Evolutionary conservation across 805 yeast species (phyloP).

Genomic region (Candida chilensis): DNA sequence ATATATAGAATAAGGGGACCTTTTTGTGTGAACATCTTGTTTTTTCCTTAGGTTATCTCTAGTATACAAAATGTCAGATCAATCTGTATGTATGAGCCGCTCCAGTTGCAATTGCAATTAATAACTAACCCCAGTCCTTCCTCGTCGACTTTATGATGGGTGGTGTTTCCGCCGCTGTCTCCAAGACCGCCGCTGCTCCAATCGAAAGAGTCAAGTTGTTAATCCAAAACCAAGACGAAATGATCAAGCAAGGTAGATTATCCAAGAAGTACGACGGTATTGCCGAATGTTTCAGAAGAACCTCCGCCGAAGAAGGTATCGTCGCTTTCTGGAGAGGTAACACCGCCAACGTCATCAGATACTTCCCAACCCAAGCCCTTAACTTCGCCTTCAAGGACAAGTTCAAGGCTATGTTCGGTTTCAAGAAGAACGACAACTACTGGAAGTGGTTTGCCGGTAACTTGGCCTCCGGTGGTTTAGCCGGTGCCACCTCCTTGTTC

Average conservation of each 20-base stretch:
- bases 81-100: too few species aligned
- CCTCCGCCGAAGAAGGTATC: constrained; percentile 89
- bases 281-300: constrained; percentile 87
- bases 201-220: constrained; percentile 94
- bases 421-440: constrained; percentile 93
- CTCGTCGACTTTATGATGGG: constrained; percentile 82
- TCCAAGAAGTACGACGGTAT: constrained; percentile 84
- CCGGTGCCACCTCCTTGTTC: constrained; percentile 92
- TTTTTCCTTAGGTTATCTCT: too few species aligned
- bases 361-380: constrained; percentile 99
- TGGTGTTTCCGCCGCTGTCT: constrained; percentile 98
- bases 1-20: too few species aligned
- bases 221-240: constrained; percentile 97
- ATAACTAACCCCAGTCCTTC: too few species aligned
- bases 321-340: constrained; percentile 98
- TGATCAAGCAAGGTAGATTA: constrained; percentile 96
- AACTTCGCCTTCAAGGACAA: constrained; percentile 98
- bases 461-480: constrained; percentile 98
- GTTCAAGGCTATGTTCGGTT: constrained; percentile 92
- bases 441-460: constrained; percentile 94
- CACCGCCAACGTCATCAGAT: constrained; percentile 97
- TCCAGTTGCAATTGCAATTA: too few species aligned
- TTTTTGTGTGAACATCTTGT: too few species aligned
- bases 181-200: constrained; percentile 97
- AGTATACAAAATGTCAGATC: too few species aligned